phyloP scores from a whole-genome alignment of 352 stramenopile species.

The Pythium diclinum region DNA sequence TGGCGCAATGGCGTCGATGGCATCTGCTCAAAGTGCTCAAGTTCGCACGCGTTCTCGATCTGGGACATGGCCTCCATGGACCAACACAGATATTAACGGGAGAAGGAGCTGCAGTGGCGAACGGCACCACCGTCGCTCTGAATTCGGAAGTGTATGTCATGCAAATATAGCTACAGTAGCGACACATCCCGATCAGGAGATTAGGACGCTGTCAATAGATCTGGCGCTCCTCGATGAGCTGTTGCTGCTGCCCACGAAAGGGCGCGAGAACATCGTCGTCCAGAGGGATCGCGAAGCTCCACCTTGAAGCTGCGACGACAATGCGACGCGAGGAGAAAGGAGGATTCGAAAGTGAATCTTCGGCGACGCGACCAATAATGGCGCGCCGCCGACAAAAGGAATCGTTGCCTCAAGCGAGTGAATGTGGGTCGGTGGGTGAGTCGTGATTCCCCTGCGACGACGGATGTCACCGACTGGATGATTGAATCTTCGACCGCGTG shows the following conservation, averaged over 20 bases:
- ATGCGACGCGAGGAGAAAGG: conserved; percentile 7
- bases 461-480: background rate
- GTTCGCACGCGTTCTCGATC: background rate
- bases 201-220: background rate
- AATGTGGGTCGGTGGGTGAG: background rate
- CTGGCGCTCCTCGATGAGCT: background rate
- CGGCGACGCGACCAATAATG: background rate
- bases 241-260: conserved; percentile 5
- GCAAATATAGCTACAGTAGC: background rate
- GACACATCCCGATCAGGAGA: background rate
- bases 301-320: conserved; percentile 20
- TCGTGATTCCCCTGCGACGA: background rate
- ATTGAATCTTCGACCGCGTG: background rate
- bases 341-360: conserved; percentile 30
- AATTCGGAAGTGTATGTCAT: background rate
- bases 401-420: background rate
- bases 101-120: background rate
- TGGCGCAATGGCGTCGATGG: background rate
- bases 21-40: conserved; percentile 1
- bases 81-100: background rate
- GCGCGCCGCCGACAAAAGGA: background rate
- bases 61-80: background rate
- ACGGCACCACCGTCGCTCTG: background rate
- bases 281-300: background rate
- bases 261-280: conserved; percentile 1